A percentile compares a stretch with the other conserved stretches of the same genome.
Evolutionary conservation across 176 grass and related monocot species (phyloP).

Genomic region (Oryza australiensis): DNA sequence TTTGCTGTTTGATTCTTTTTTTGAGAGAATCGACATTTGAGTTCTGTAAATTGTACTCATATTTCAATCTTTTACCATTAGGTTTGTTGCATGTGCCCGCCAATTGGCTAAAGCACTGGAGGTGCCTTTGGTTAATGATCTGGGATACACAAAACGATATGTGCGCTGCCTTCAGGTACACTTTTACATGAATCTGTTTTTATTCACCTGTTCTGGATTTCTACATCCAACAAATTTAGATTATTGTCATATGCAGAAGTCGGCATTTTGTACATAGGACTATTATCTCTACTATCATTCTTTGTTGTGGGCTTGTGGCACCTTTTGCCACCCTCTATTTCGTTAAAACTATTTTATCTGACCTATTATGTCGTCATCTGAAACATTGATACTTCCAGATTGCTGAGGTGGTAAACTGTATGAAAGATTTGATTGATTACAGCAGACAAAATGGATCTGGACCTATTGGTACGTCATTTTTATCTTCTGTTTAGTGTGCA

Average conservation of each 20-base stretch:
- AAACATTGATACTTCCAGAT: constrained; percentile 61
- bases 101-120: constrained; percentile 91
- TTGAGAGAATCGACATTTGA: not conserved
- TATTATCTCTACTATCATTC: not conserved
- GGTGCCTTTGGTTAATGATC: constrained; percentile 97
- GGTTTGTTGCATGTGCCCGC: constrained; percentile 85
- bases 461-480: constrained; percentile 64
- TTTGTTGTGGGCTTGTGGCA: not conserved
- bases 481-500: not conserved
- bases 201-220: constrained; percentile 15
- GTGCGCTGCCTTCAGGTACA: constrained; percentile 97
- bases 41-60: constrained; percentile 10
- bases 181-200: not conserved
- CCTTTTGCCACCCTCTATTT: not conserved
- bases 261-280: not conserved
- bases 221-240: not conserved
- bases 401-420: constrained; percentile 95
- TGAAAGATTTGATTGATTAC: constrained; percentile 99
- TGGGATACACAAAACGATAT: constrained; percentile 98
- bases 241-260: not conserved
- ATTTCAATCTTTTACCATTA: constrained; percentile 45
- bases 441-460: constrained; percentile 85
- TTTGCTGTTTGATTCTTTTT: not conserved
- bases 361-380: constrained; percentile 33
- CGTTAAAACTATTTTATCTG: constrained; percentile 13